Percentiles rank a stretch among this genome's conserved stretches.
Evolutionary conservation across 2,329 filamentous ascomycete genomes (phyloP).

Genomic region (Gaeumannomyces tritici): DNA sequence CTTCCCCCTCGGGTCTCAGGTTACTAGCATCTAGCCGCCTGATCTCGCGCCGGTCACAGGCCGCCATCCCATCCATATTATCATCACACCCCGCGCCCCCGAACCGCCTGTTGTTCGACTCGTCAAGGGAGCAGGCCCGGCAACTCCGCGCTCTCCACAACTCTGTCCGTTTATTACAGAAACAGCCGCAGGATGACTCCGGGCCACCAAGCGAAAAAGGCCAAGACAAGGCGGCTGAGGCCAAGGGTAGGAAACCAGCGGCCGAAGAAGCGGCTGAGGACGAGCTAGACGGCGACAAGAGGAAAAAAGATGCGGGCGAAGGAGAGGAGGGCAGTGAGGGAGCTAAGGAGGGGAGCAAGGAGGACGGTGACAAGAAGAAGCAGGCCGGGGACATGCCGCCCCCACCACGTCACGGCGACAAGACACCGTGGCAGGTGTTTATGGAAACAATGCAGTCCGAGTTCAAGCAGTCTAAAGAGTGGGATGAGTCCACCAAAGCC

Average conservation of each 20-base stretch:
- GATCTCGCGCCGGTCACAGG: background rate
- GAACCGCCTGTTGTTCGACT: background rate
- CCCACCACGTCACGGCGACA: slow-evolving; percentile 93
- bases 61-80: background rate
- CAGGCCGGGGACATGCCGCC: slow-evolving; percentile 48
- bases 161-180: background rate
- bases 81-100: background rate
- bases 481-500: slow-evolving; percentile 97
- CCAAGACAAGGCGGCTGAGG: background rate
- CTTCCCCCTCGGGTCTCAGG: background rate
- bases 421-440: slow-evolving; percentile 98
- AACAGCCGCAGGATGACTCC: background rate
- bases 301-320: background rate
- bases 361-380: slow-evolving; percentile 33
- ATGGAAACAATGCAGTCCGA: slow-evolving; percentile 90
- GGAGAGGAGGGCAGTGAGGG: background rate
- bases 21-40: background rate
- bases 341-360: slow-evolving; percentile 22
- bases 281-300: background rate
- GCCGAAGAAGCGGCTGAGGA: background rate
- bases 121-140: background rate
- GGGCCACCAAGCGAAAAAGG: background rate
- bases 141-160: slow-evolving; percentile 2
- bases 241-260: background rate
- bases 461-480: slow-evolving; percentile 96